Evolutionary conservation across 2,329 filamentous ascomycete species (phyloP), one percentile per base, ranked within the genome.

Genomic region (Pezicula radicicola): DNA sequence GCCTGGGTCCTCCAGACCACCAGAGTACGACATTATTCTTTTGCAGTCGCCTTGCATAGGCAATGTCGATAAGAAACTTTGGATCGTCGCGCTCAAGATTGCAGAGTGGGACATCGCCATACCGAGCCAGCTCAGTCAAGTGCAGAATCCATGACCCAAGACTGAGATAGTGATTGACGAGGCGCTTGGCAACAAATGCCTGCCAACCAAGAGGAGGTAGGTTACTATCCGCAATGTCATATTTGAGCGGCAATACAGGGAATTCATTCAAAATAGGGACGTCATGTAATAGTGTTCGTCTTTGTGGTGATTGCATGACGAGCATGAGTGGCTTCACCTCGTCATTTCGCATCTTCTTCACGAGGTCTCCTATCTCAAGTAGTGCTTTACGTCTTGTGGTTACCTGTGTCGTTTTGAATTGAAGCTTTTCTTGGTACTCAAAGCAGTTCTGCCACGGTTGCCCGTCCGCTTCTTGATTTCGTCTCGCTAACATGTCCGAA

Each of bases 51-150:
- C 95, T 80, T 0, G 94, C 94, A 67, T 97, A 99, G 0, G 93
- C 89, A 50, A 99, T 84, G 66, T 99, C 94, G 61, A 99, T 99
- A 50, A 99, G 74, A 73, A 94, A 97, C 3, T 91, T 84, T 27
- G 94, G 93, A 63, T 99, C 94, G 60, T 97, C 94, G 41, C 87
- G 86, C 68, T 97, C 94, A 30, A 99, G 75, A 63, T 99, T 99
- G 71, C 94, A 97, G 7, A 99, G 77, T 1, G 94, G 94, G 4
- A 99, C 84, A 67, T 97, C 91, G 25, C 94, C 94, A 66, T 97
- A 97, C 56, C 91, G 81, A 45, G 94, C 89, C 50, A 99, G 81
- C 44, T 91, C 86, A 25, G 91, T 88, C 16, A 99, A 77, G 70
- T 99, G 92, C 39, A 90, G 74, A 42, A 99, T 82, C 93, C 94